Evolutionary conservation across 768 basidiomycete species (phyloP).

Genomic region (Boletus rubroflammeus): DNA sequence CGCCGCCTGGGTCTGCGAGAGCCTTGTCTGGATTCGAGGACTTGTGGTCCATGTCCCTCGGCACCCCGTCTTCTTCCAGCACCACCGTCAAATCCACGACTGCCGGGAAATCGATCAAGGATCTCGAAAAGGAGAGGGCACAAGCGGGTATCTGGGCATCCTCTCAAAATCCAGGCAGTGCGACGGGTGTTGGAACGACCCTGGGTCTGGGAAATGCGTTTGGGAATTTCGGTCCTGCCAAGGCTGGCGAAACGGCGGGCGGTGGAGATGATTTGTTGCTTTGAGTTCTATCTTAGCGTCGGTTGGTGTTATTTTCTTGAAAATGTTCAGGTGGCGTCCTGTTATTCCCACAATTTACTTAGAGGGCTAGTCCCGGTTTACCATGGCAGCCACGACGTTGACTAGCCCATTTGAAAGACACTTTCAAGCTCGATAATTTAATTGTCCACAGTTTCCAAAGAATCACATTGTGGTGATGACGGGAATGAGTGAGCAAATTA

Average conservation of each 20-base stretch:
- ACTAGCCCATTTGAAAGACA: not conserved
- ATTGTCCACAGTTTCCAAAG: slow-evolving; percentile 17
- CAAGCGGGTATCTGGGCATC: slow-evolving; percentile 74
- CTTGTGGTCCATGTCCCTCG: slow-evolving; percentile 81
- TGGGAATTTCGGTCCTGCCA: slow-evolving; percentile 33
- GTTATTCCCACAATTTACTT: slow-evolving; percentile 1
- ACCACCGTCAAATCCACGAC: slow-evolving; percentile 35
- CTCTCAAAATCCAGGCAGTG: slow-evolving; percentile 23
- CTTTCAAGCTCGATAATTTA: slow-evolving; percentile 1
- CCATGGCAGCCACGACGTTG: not conserved
- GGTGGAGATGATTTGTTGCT: slow-evolving; percentile 44
- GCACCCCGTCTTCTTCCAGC: slow-evolving; percentile 33
- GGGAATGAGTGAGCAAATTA: slow-evolving; percentile 31
- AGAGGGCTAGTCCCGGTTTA: slow-evolving; percentile 3
- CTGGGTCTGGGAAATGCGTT: slow-evolving; percentile 23
- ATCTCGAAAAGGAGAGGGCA: slow-evolving; percentile 84
- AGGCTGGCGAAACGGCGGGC: slow-evolving; percentile 17
- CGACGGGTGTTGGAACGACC: slow-evolving; percentile 4
- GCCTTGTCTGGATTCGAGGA: slow-evolving; percentile 75
- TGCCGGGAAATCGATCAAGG: slow-evolving; percentile 76
- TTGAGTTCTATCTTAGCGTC: slow-evolving; percentile 17
- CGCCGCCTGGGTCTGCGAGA: slow-evolving; percentile 32
- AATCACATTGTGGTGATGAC: slow-evolving; percentile 20
- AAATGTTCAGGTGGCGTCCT: not conserved
- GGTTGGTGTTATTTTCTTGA: not conserved